Evolutionary conservation across 2,329 filamentous ascomycete species (phyloP), one percentile per base, ranked within the genome.

Genomic region (Trichoderma polysporum): DNA sequence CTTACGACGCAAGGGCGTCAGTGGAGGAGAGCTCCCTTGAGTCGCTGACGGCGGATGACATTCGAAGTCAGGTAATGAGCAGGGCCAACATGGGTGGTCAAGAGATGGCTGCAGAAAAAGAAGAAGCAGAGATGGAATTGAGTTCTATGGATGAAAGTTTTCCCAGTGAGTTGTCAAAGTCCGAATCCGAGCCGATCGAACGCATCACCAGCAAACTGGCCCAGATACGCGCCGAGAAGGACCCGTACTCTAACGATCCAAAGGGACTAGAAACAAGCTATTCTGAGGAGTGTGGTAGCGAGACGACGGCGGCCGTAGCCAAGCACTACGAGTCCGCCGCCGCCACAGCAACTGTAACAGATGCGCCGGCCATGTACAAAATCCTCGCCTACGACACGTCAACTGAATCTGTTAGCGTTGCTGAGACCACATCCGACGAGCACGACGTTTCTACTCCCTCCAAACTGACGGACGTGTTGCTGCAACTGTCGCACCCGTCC

Each of bases 341-440:
- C 17, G 2, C 47, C 12, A 9, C 31, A 19, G 37, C 65, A 9
- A 41, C 49, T 22, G 25, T 37, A 58, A 49, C 64, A 47, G 49
- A 53, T 8, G 67, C 70, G 6, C 60, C 70, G 8, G 62, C 66
- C 1, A 66, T 68, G 3, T 91, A 91, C 80, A 91, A 87, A 74
- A 84, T 91, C 37, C 80, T 92, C 6, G 89, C 87, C 1, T 91
- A 89, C 71, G 87, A 91, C 70, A 80, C 85, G 1, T 80, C 79
- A 9, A 87, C 83, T 70, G 83, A 89, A 70, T 79, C 79, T 13
- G 81, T 92, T 71, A 84, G 80, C 50, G 81, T 83, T 3, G 87
- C 87, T 6, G 87, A 90, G 69, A 89, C 87, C 1, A 85, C 83
- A 1, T 89, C 88, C 3, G 77, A 82, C 2, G 82, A 84, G 1